phyloP scores from a whole-genome alignment of 2,329 filamentous ascomycete species.

The Pseudogymnoascus destructans region DNA sequence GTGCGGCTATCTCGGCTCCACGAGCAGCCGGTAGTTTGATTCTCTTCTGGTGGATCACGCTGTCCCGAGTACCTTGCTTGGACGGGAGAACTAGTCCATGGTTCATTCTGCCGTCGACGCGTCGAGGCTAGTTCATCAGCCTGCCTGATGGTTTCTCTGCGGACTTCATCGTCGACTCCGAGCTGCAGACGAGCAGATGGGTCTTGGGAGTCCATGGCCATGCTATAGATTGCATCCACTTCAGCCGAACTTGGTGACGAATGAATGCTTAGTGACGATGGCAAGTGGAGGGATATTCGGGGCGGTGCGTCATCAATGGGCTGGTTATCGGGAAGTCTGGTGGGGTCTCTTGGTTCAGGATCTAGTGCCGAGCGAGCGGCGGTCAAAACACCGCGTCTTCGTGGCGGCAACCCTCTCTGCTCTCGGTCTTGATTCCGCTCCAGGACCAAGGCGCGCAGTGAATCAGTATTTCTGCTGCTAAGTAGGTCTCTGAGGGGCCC shows the following conservation, averaged over 20 bases:
- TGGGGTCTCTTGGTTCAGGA: constrained; percentile 19
- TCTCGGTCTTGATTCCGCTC: constrained; percentile 26
- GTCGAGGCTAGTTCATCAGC: constrained; percentile 6
- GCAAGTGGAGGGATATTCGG: constrained; percentile 15
- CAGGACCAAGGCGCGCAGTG: constrained; percentile 25
- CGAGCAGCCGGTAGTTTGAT: constrained; percentile 43
- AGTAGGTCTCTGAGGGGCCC: constrained; percentile 23
- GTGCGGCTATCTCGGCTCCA: constrained; percentile 49
- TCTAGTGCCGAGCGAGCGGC: constrained; percentile 1
- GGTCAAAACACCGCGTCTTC: constrained; percentile 20
- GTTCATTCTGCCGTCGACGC: constrained; percentile 1
- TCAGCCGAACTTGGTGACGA: constrained; percentile 28
- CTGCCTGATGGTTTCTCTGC: constrained; percentile 21
- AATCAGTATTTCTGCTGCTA: constrained; percentile 22
- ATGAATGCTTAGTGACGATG: constrained; percentile 19
- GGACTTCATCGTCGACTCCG: constrained; percentile 22
- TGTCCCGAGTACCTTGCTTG: constrained; percentile 16
- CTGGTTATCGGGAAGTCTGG: constrained; percentile 9
- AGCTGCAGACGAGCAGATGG: constrained; percentile 19
- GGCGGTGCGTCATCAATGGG: constrained; percentile 9
- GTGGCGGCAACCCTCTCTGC: constrained; percentile 19
- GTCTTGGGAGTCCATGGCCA: constrained; percentile 20
- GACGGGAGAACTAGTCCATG: constrained; percentile 13
- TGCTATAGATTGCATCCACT: constrained; percentile 32
- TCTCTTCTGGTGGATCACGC: constrained; percentile 20